Evolutionary conservation across 352 stramenopile species (phyloP).

Genomic region (Phytophthora foliorum): DNA sequence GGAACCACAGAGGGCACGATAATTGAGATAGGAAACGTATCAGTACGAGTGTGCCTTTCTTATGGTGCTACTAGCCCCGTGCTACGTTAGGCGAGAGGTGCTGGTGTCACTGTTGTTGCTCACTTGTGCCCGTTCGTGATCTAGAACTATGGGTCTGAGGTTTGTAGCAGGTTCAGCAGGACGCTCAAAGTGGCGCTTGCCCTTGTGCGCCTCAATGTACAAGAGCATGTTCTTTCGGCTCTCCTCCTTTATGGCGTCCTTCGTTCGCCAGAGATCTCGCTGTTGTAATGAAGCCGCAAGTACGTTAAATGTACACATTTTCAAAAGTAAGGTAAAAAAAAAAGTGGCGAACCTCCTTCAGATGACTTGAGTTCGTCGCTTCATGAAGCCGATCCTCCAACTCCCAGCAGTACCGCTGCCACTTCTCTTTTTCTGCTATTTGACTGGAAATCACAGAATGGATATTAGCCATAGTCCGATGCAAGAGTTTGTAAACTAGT

Average conservation of each 20-base stretch:
- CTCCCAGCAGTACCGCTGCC: slow-evolving; percentile 83
- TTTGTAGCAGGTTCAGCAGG: background rate
- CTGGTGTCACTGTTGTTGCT: slow-evolving; percentile 4
- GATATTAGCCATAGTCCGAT: background rate
- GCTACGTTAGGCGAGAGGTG: background rate
- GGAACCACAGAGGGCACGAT: background rate
- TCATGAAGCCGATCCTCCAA: slow-evolving; percentile 74
- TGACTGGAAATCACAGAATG: slow-evolving; percentile 44
- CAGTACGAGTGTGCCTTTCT: background rate
- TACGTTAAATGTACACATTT: background rate
- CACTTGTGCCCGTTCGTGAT: background rate
- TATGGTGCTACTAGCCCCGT: background rate
- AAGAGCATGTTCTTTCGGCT: slow-evolving; percentile 76
- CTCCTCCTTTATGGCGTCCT: slow-evolving; percentile 79
- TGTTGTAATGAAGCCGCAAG: slow-evolving; percentile 5
- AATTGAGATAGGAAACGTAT: background rate
- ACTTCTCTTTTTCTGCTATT: slow-evolving; percentile 79
- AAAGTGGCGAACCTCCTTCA: slow-evolving; percentile 56
- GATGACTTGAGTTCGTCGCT: slow-evolving; percentile 57
- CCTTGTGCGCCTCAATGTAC: slow-evolving; percentile 74
- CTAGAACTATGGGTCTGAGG: background rate
- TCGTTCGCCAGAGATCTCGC: slow-evolving; percentile 69
- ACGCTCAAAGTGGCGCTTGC: slow-evolving; percentile 63
- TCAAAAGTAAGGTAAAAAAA: too few species aligned
- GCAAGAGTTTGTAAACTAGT: slow-evolving; percentile 6